Evolutionary conservation across 306 rosid genomes (phyloP), one percentile per base, ranked within the genome.

Genomic region (Parietaria judaica): DNA sequence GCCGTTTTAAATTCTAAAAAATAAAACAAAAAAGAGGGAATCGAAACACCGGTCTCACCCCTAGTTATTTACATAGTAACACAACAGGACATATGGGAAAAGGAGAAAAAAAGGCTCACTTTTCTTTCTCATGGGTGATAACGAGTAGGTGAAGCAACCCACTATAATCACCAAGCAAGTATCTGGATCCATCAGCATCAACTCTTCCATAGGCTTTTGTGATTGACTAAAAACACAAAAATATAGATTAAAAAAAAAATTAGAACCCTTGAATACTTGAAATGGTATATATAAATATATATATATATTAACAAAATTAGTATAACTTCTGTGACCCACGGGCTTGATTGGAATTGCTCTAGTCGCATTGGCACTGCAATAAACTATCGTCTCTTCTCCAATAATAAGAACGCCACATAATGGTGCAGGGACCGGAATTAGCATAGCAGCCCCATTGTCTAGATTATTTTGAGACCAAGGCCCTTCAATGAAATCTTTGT

Each of bases 371-470:
- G 99, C 95, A 53, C 97, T 94, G 81, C 99, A 86, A 66, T 94
- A 94, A 55, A 88, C 97, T 68, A 94, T 94, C 60, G 94, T 94
- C 75, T 94, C 99, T 75, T 94, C 97, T 71, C 99, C 99, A 49
- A 94, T 81, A 73, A 94, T 88, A 72, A 94, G 82, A 67, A 94
- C 99, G 6, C 99, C 99, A 44, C 97, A 94, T 13, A 94, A 89
- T 44, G 99, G 99, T 15, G 94, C 87, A 64, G 99, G 99, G 60
- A 94, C 99, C 1, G 99, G 97, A 74, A 94, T 94, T 59, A 94
- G 77, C 66, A 94, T 73, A 63, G 84, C 89, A 71, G 99, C 97
- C 54, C 99, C 99, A 73, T 88, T 88, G 74, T 94, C 99, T 62
- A 94, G 97, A 69, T 89, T 88, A 84, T 84, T 88, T 59, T 81